Percentiles rank a stretch among this genome's conserved stretches.
These are phyloP conservation scores for Talaromyces sp. DNA, from an alignment of 2,329 filamentous ascomycete genomes.

Conservation along the genomic window DNA sequence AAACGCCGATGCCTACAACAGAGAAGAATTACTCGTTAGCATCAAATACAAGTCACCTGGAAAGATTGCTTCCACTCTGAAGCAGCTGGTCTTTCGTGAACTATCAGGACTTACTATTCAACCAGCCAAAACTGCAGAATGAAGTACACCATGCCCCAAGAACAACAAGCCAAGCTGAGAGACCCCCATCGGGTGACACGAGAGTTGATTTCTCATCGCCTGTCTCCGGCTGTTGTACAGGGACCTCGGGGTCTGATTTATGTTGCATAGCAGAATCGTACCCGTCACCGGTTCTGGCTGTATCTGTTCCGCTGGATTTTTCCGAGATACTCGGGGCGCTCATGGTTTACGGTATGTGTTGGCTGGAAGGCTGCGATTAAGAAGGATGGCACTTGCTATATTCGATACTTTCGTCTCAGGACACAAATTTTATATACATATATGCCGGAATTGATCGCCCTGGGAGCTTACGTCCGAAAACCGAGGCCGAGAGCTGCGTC, in stretches of 20 bases:
- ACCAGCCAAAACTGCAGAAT: background rate
- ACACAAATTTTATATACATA: background rate
- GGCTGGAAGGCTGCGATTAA: background rate
- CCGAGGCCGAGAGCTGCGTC: too few relatives aligned
- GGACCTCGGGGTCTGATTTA: background rate
- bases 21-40: constrained; percentile 34
- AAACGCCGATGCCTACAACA: constrained; percentile 52
- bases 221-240: background rate
- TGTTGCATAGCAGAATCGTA: background rate
- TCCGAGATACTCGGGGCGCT: background rate
- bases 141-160: constrained; percentile 20
- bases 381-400: background rate
- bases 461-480: too few relatives aligned
- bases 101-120: background rate
- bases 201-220: background rate
- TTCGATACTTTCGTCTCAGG: background rate
- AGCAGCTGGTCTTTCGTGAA: background rate
- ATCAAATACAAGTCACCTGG: constrained; percentile 18
- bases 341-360: background rate
- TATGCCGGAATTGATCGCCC: too few relatives aligned
- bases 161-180: constrained; percentile 27
- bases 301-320: background rate
- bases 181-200: constrained; percentile 21
- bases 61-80: background rate
- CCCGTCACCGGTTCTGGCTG: background rate